Base-by-base conservation (phyloP, 2,329 filamentous ascomycete genomes). In the Arthrobotrys conoides region DNA sequence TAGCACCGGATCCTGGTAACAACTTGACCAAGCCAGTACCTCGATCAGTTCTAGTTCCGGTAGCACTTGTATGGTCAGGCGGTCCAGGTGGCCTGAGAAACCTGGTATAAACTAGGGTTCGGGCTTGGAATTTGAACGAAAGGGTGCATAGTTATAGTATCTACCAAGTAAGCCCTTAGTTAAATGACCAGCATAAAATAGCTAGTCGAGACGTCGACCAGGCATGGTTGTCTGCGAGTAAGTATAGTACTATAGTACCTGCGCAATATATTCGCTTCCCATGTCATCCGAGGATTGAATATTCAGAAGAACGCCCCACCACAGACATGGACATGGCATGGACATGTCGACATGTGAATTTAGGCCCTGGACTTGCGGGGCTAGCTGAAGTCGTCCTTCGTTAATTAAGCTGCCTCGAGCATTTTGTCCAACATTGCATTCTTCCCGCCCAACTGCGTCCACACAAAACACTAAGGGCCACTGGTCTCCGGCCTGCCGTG, bases 401-500 rank as follows among this genome's bases (percentile, higher is more conserved):
- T 33, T 33, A 70, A 64, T 33, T 33, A 70, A 64, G 55, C 55
- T 30, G 27, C 27, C 27, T 30, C 27, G 6, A 30, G 27, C 27
- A 5, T 24, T 18, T 30, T 59, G 48, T 22, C 49, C 48, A 59
- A 24, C 64, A 41, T 30, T 30, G 27, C 27, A 30, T 38, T 38
- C 36, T 38, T 22, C 24, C 44, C 55, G 33, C 22, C 48, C 48
- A 59, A 30, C 27, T 30, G 14, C 64, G 36, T 41, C 41, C 44
- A 30, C n/a, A 38, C 53, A 18, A 20, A 30, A 41, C 18, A n/a
- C 38, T 18, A n/a, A 41, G 38, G 38, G 33, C 24, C 30, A 61
- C 14, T 38, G 41, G 38, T 12, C 71, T 75, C 71, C 71, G 71
- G 55, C 18, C 64, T 53, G 71, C 71, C 71, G 71, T 63, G 24